Evolutionary conservation across 2,329 filamentous ascomycete genomes (phyloP), one percentile per base, ranked within the genome.

Genomic region (Pseudogymnoascus sp.): DNA sequence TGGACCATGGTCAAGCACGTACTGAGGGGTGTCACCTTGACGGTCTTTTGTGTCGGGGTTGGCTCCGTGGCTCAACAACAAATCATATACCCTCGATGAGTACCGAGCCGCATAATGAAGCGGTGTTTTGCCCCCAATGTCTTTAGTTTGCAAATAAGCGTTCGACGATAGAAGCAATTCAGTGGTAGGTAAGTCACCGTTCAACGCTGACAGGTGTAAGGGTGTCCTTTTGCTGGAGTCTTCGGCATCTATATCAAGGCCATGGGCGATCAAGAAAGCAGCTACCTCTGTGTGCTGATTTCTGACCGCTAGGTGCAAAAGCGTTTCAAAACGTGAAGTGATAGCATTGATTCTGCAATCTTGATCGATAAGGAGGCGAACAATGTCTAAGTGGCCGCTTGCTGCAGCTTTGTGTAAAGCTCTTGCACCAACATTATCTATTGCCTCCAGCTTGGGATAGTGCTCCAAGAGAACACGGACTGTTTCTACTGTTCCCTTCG

Each of bases 1-100:
- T 53, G 14, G 14, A 16, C 0, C 14, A 31, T 31, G 46, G n/a
- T 53, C 14, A 31, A 86, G 84, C 60, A 89, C 84, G 2, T 83
- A 83, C 66, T 82, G 81, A 0, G 78, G 78, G 7, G 78, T 76
- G 2, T 79, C 81, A 8, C 70, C 82, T 18, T 72, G 76, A 77
- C 71, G 23, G 69, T 61, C 7, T 21, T 1, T 23, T n/a, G 11
- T 10, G 18, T 25, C 25, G 8, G 44, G 6, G 6, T 37, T 7
- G 18, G 46, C 46, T 16, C 46, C 46, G 21, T 53, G 21, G n/a
- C 46, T 53, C 21, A 16, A 2, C 31, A 36, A 3, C 21, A 23
- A 56, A n/a, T 34, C 21, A 28, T 60, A n/a, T 46, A 23, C 3
- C 25, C 36, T 34, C 8, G 46, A 53, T 16, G 14, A 2, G n/a